phyloP scores from a whole-genome alignment of 441 rosid genomes.

The Eruca vesicaria region DNA sequence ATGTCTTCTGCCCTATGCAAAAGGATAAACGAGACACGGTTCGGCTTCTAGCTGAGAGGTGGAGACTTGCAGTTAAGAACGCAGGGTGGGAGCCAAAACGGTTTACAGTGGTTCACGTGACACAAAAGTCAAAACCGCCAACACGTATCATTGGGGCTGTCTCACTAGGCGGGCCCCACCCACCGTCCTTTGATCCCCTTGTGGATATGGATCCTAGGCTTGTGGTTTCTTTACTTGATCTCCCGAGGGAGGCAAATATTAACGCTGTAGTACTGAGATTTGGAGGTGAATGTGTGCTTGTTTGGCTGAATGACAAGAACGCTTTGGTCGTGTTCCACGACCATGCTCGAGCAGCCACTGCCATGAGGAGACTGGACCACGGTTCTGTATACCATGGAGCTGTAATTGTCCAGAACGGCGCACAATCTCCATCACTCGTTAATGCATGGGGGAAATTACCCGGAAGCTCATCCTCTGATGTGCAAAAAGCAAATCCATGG shows the following conservation, averaged over 20 bases:
- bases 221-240: conserved; percentile 84
- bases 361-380: conserved; percentile 98
- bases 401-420: conserved; percentile 48
- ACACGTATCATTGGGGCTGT: too few species aligned
- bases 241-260: conserved; percentile 93
- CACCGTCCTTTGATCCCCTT: conserved; percentile 80
- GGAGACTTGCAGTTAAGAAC: conserved; percentile 79
- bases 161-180: conserved; percentile 41
- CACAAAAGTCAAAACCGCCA: too few species aligned
- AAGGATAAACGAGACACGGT: conserved; percentile 95
- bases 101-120: conserved; percentile 74
- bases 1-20: conserved; percentile 90
- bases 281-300: too few species aligned
- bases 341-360: conserved; percentile 95
- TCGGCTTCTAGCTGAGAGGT: conserved; percentile 85
- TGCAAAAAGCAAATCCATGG: conserved; percentile 70
- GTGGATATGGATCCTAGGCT: too few species aligned
- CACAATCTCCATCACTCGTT: conserved; percentile 38
- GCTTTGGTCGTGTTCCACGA: conserved; percentile 93
- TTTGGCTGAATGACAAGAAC: too few species aligned
- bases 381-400: too few species aligned
- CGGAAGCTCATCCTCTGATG: conserved; percentile 40
- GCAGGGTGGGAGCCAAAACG: conserved; percentile 99
- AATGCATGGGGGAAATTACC: conserved; percentile 69
- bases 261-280: conserved; percentile 83